These are phyloP conservation scores for Sporothrix euskadiensis DNA, from an alignment of 2,329 filamentous ascomycete species.

Conservation along the genomic window DNA sequence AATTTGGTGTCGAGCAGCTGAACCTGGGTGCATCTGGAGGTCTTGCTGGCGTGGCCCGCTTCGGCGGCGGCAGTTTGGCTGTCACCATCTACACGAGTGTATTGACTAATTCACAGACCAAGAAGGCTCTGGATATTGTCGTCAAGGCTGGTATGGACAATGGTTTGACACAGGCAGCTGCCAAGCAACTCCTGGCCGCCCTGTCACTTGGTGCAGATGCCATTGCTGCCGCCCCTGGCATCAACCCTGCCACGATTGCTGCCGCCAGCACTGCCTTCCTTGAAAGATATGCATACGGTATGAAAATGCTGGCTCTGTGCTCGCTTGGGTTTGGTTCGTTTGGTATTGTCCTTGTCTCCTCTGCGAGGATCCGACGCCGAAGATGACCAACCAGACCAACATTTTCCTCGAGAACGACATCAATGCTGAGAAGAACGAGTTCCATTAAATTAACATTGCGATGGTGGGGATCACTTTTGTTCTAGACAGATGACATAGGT, in stretches of 20 bases:
- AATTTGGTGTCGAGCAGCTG: slow-evolving; percentile 51
- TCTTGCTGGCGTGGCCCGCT: slow-evolving; percentile 46
- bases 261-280: slow-evolving; percentile 38
- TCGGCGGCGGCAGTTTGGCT: slow-evolving; percentile 47
- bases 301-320: slow-evolving; percentile 37
- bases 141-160: slow-evolving; percentile 41
- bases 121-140: slow-evolving; percentile 39
- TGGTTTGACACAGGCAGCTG: slow-evolving; percentile 39
- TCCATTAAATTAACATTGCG: not conserved
- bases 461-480: too few species aligned
- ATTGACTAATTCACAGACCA: slow-evolving; percentile 42
- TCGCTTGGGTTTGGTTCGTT: slow-evolving; percentile 38
- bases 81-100: slow-evolving; percentile 46
- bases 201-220: slow-evolving; percentile 36
- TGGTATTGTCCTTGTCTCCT: slow-evolving; percentile 38
- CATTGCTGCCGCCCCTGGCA: slow-evolving; percentile 35
- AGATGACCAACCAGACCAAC: slow-evolving; percentile 44
- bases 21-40: slow-evolving; percentile 50
- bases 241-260: slow-evolving; percentile 36
- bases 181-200: slow-evolving; percentile 38
- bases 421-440: slow-evolving; percentile 39
- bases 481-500: too few species aligned
- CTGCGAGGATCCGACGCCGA: slow-evolving; percentile 40
- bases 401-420: slow-evolving; percentile 41
- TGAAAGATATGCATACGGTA: slow-evolving; percentile 39